A percentile compares a stretch with the other conserved stretches of the same genome.
These are phyloP conservation scores for Blastobotrys chiropterorum DNA, from an alignment of 805 yeast species.

Conservation along the genomic window DNA sequence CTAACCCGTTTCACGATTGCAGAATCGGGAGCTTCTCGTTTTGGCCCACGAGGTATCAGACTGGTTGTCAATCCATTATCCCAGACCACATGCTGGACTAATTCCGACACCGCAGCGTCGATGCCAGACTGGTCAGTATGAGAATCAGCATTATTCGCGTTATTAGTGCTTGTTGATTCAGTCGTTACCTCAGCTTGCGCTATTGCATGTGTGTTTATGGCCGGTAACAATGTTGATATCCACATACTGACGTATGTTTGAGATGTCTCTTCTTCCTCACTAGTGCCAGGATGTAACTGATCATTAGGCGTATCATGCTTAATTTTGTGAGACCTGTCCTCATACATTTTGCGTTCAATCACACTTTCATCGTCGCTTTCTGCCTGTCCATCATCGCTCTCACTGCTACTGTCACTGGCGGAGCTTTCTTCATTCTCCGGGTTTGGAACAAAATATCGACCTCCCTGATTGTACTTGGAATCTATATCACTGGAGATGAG, in stretches of 20 bases:
- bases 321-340: conserved; percentile 1
- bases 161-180: not conserved
- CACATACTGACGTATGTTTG: not conserved
- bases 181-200: not conserved
- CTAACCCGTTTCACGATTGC: conserved; percentile 9
- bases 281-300: not conserved
- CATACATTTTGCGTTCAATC: conserved; percentile 8
- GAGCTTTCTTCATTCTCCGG: conserved; percentile 17
- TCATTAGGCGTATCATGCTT: conserved; percentile 2
- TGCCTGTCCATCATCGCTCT: conserved; percentile 15
- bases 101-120: conserved; percentile 19
- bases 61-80: conserved; percentile 26
- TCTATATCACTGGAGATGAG: conserved; percentile 70
- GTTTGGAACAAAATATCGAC: conserved; percentile 65
- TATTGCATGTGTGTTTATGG: not conserved
- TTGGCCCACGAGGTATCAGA: conserved; percentile 13
- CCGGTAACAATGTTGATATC: not conserved
- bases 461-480: conserved; percentile 82
- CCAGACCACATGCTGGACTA: conserved; percentile 34
- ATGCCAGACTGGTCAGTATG: conserved; percentile 2
- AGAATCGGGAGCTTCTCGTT: conserved; percentile 11
- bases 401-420: conserved; percentile 10
- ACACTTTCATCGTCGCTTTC: conserved; percentile 2
- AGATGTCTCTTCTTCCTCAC: not conserved
- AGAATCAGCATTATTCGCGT: not conserved